These are phyloP conservation scores for Xanthoconium stramineum DNA, from an alignment of 768 basidiomycete genomes.

Conservation along the genomic window DNA sequence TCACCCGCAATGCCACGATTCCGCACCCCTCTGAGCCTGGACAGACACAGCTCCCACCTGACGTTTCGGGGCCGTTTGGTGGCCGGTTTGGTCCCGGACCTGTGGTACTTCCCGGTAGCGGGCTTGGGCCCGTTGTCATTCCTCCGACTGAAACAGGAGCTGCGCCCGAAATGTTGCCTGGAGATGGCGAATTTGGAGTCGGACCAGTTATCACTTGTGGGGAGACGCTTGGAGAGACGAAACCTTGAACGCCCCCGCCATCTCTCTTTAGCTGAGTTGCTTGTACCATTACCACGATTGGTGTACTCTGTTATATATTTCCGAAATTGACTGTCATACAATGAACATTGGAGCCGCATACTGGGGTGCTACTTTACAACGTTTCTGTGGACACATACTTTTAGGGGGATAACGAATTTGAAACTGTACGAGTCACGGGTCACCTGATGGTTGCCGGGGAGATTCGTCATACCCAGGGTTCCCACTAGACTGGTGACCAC, in stretches of 20 bases:
- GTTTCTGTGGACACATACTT: no score
- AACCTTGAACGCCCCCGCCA: not conserved
- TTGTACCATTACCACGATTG: no score
- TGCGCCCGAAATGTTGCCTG: slow-evolving; percentile 22
- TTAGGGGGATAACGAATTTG: no score
- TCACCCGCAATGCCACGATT: slow-evolving; percentile 21
- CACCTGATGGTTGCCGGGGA: slow-evolving; percentile 36
- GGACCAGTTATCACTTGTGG: slow-evolving; percentile 27
- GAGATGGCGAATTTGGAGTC: slow-evolving; percentile 25
- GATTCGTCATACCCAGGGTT: no score
- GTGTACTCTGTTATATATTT: no score
- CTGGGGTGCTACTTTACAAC: no score
- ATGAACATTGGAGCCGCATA: no score
- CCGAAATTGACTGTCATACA: no score
- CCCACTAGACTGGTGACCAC: no score
- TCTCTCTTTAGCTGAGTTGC: not conserved
- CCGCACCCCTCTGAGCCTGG: slow-evolving; percentile 22
- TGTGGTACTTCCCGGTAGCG: slow-evolving; percentile 10
- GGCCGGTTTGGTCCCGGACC: slow-evolving; percentile 23
- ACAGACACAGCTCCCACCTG: slow-evolving; percentile 6
- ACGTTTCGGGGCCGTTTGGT: slow-evolving; percentile 15
- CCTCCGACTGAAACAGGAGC: slow-evolving; percentile 23
- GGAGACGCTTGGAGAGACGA: slow-evolving; percentile 24
- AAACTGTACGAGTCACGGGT: not conserved
- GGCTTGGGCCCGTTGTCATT: slow-evolving; percentile 19